phyloP scores from a whole-genome alignment of 352 stramenopile genomes.

The Globisporangium irregulare region DNA sequence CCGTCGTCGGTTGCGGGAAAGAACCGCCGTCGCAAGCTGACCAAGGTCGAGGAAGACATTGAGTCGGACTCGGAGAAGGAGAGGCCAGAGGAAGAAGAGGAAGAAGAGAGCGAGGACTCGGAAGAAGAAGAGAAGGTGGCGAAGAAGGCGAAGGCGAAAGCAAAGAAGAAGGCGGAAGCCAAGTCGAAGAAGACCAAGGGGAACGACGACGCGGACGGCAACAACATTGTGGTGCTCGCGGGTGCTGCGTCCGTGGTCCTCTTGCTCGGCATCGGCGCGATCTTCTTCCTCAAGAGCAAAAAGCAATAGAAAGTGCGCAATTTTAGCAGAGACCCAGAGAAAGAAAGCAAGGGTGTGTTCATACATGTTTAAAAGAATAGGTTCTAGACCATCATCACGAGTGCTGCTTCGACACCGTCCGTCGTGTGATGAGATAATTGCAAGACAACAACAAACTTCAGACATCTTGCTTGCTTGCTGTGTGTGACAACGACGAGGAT shows the following conservation, averaged over 20 bases:
- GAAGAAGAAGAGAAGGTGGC: constrained; percentile 43
- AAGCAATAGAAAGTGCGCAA: constrained; percentile 23
- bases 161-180: constrained; percentile 39
- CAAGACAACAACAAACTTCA: neutral
- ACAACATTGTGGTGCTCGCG: constrained; percentile 30
- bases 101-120: constrained; percentile 21
- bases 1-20: constrained; percentile 25
- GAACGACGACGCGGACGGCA: constrained; percentile 6
- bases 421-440: neutral
- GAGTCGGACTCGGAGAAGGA: constrained; percentile 36
- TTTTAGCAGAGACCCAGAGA: neutral
- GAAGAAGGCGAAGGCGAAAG: constrained; percentile 47
- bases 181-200: constrained; percentile 23
- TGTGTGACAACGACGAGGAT: no score
- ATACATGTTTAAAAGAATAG: constrained; percentile 2
- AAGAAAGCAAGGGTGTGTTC: neutral
- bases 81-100: constrained; percentile 29
- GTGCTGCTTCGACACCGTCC: neutral
- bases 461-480: no score
- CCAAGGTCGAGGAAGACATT: constrained; percentile 79
- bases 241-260: constrained; percentile 40
- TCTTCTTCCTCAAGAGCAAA: constrained; percentile 69
- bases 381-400: neutral
- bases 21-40: constrained; percentile 54
- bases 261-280: constrained; percentile 40